Evolutionary conservation across 371 early-diverging fungal genomes (phyloP), one percentile per base, ranked within the genome.

Genomic region (Zopfochytrium polystomum): DNA sequence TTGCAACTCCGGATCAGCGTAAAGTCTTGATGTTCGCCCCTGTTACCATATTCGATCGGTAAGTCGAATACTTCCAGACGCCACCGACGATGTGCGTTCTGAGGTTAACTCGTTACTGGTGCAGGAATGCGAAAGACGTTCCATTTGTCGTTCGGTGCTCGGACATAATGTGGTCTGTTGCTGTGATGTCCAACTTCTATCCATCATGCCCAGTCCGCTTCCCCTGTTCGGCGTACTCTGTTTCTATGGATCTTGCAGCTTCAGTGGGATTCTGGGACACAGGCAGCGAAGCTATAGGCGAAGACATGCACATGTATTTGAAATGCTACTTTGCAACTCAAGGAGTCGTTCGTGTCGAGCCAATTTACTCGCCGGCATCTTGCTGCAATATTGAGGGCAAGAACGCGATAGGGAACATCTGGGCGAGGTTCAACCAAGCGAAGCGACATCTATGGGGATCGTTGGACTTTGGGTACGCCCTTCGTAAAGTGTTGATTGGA

Each of bases 251-350:
- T 42, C 78, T 90, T 47, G 86, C 85, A 6, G 75, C 82, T 27
- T 63, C 83, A 35, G 87, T 90, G 22, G 82, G 82, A 33, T 89
- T 82, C 55, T 90, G 90, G 90, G 90, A 90, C 66, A 80, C 83
- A 3, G 84, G 84, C 60, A 82, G 87, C 6, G 88, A 89, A 73
- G 85, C 88, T 22, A 84, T 89, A 34, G 90, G 89, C 43, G 90
- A 90, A 65, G 90, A 90, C 68, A 81, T 90, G 84, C 90, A 90
- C 72, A 90, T 90, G 90, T 84, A 82, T 79, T 76, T 90, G 23
- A 89, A 89, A 72, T 87, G 86, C 64, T 90, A 86, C 70, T 87
- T 86, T 70, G 79, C 81, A 60, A 87, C 88, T 44, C 77, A 80
- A 60, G 88, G 87, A 26, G 68, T 72, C 22, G 81, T 83, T n/a